Evolutionary conservation across 257 asterid species (phyloP), one percentile per base, ranked within the genome.

Genomic region (Solanum habrochaites): DNA sequence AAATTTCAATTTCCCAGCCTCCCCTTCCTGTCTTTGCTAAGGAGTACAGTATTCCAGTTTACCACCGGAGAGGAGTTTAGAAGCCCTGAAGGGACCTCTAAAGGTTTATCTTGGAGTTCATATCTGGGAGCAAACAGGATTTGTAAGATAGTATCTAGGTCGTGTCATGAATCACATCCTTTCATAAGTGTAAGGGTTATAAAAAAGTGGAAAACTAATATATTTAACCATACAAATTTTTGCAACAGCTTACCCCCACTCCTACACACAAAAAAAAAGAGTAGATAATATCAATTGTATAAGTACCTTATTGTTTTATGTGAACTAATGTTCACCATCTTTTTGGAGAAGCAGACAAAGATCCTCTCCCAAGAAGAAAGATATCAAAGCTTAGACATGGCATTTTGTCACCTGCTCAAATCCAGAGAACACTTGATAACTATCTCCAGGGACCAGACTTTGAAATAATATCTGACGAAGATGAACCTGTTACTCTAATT

Each of bases 361-460:
- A 35, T 35, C 37, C 37, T 35, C 37, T 35, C 37, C 37, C 60
- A 13, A 93, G 78, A 90, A 90, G 66, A 75, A 93, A 85, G 86
- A 92, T 94, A 82, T 88, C 92, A 83, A 88, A 52, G 84, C 86
- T 88, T 5, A 88, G 86, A 23, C 91, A 91, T 40, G 84, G 77
- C 64, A 56, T 86, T 5, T 87, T 82, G 23, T 88, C 94, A 11
- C 91, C 93, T 5, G 70, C 88, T 5, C 88, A 90, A 67, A 90
- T 92, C 83, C 71, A 89, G 49, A 73, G 47, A 66, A 89, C 88
- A 78, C 90, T 92, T 31, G 21, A 15, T 16, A 69, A 72, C 11
- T 78, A 39, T 15, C 82, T 85, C 47, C n/a, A 87, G 40, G 83
- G 25, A 12, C 52, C 45, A 42, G 73, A 49, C 4, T 45, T 13